A percentile compares a stretch with the other conserved stretches of the same genome.
Evolutionary conservation across 2,329 filamentous ascomycete genomes (phyloP).

Genomic region (Lasiodiplodia gonubiensis): DNA sequence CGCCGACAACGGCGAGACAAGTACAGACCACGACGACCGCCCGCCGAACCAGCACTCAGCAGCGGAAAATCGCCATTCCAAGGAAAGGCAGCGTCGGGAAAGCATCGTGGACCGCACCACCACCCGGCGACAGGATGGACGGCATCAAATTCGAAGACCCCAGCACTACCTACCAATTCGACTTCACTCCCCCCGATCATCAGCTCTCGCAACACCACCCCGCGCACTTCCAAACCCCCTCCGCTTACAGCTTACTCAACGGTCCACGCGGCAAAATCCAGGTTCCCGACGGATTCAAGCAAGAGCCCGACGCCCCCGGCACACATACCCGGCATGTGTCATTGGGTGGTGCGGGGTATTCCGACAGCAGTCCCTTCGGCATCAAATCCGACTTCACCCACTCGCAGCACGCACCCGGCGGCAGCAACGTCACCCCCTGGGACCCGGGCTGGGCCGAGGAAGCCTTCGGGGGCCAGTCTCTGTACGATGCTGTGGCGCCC

Average conservation of each 20-base stretch:
- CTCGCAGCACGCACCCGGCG: background rate
- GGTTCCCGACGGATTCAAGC: background rate
- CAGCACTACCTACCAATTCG: background rate
- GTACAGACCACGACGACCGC: background rate
- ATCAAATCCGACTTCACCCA: background rate
- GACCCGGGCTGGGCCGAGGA: constrained; percentile 17
- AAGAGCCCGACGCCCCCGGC: background rate
- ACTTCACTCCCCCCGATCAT: background rate
- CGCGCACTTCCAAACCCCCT: background rate
- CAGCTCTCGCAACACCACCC: background rate
- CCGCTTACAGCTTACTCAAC: background rate
- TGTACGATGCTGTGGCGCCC: background rate
- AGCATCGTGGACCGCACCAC: too few relatives aligned
- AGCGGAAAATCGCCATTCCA: background rate
- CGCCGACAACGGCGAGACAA: background rate
- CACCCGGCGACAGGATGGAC: background rate
- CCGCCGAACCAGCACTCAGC: background rate
- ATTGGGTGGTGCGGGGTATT: background rate
- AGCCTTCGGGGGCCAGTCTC: constrained; percentile 1
- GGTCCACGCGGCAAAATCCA: background rate
- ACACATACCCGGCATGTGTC: background rate
- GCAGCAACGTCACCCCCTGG: constrained; percentile 3
- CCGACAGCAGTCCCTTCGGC: background rate
- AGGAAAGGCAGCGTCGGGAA: background rate
- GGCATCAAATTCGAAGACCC: background rate